phyloP scores from a whole-genome alignment of 225 moss, liverwort and hornwort species.

The Sphagnum tenellum region DNA sequence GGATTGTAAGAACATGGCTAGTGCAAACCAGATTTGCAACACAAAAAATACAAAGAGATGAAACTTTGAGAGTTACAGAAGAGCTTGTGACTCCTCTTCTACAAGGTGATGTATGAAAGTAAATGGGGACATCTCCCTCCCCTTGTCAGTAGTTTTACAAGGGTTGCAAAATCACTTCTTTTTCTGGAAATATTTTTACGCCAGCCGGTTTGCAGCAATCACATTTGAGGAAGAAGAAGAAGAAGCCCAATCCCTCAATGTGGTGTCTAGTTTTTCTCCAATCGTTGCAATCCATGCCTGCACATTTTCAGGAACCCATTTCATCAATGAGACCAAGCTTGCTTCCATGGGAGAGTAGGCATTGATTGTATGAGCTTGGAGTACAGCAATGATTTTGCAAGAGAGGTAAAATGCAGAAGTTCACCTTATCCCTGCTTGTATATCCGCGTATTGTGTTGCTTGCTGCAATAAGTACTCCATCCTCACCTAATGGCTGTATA shows the following conservation, averaged over 20 bases:
- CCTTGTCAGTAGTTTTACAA: no score
- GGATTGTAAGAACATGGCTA: no score
- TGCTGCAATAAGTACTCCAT: constrained; percentile 68
- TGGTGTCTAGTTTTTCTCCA: constrained; percentile 75
- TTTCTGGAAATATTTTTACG: no score
- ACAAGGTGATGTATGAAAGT: no score
- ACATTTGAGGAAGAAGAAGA: constrained; percentile 1
- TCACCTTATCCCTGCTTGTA: constrained; percentile 75
- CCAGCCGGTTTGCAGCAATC: no score
- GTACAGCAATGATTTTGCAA: background rate
- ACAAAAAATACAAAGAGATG: no score
- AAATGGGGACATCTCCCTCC: no score
- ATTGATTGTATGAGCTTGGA: background rate
- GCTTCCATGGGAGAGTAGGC: background rate
- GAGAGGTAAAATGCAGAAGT: background rate
- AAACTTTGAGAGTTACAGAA: no score
- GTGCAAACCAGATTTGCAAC: no score
- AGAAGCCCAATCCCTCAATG: constrained; percentile 46
- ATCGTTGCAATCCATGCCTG: constrained; percentile 81
- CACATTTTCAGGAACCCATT: background rate
- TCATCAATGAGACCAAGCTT: background rate
- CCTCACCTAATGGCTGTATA: constrained; percentile 73
- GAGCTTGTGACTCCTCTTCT: no score
- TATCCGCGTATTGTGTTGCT: constrained; percentile 87
- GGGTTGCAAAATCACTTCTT: no score